These are phyloP conservation scores for Licmophora abbreviata DNA, from an alignment of 108 stramenopile species.

Conservation along the genomic window DNA sequence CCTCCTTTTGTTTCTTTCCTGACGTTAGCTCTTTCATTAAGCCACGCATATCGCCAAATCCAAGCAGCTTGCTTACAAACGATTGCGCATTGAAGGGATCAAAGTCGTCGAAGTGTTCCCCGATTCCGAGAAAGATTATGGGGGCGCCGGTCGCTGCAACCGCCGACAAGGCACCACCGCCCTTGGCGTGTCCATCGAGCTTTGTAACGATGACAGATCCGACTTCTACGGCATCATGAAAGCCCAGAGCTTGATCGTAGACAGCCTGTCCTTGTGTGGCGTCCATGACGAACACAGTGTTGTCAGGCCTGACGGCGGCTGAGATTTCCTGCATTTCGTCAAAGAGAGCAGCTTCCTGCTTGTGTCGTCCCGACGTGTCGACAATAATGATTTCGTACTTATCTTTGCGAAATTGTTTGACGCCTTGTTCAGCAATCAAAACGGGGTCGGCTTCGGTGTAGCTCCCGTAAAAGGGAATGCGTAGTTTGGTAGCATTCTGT, in stretches of 20 bases:
- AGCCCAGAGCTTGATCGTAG: constrained; percentile 89
- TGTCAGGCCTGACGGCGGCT: constrained; percentile 85
- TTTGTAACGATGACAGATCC: constrained; percentile 96
- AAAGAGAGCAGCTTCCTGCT: constrained; percentile 91
- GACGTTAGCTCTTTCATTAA: constrained; percentile 76
- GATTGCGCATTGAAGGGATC: constrained; percentile 91
- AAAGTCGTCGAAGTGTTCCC: constrained; percentile 97
- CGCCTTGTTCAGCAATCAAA: constrained; percentile 93
- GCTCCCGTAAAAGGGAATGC: constrained; percentile 89
- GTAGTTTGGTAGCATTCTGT: constrained; percentile 97
- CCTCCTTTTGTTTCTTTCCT: constrained; percentile 61
- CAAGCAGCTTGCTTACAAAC: constrained; percentile 88
- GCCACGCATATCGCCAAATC: constrained; percentile 82
- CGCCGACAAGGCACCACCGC: constrained; percentile 95
- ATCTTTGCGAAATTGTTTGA: constrained; percentile 83
- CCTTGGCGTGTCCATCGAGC: constrained; percentile 98
- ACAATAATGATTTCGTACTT: constrained; percentile 96
- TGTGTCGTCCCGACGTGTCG: constrained; percentile 94
- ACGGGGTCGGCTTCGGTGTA: constrained; percentile 97
- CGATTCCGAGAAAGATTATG: constrained; percentile 93
- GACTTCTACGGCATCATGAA: constrained; percentile 88
- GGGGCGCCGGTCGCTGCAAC: constrained; percentile 93
- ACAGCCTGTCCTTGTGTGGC: constrained; percentile 98
- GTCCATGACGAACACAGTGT: constrained; percentile 95
- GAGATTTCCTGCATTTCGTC: constrained; percentile 98